These are phyloP conservation scores for Colletotrichum theobromicola DNA, from an alignment of 2,329 filamentous ascomycete species.

Conservation along the genomic window DNA sequence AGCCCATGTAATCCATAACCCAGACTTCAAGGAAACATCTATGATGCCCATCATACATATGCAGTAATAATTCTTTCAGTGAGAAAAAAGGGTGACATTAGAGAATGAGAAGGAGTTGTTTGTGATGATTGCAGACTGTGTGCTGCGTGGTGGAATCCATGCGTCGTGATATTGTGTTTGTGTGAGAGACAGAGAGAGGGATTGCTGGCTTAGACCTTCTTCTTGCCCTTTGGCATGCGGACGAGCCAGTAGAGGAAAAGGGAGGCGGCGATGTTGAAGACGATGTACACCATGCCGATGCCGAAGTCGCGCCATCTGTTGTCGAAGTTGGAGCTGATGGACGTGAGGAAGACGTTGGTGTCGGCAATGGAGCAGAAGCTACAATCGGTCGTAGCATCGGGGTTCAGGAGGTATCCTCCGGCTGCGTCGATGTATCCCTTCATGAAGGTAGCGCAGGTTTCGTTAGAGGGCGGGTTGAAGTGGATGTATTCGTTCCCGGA, in stretches of 20 bases:
- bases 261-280: slow-evolving; percentile 53
- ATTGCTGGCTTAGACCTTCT: neutral
- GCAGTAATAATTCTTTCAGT: neutral
- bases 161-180: neutral
- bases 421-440: slow-evolving; percentile 41
- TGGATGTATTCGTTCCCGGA: slow-evolving; percentile 50
- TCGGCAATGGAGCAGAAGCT: slow-evolving; percentile 43
- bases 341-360: slow-evolving; percentile 42
- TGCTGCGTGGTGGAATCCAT: neutral
- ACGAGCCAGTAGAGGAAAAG: slow-evolving; percentile 53
- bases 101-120: neutral
- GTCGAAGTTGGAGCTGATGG: slow-evolving; percentile 48
- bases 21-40: neutral
- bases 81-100: neutral
- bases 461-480: slow-evolving; percentile 54
- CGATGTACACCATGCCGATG: slow-evolving; percentile 56
- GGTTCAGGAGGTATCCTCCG: slow-evolving; percentile 54
- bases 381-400: slow-evolving; percentile 45
- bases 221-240: slow-evolving; percentile 34
- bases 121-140: neutral
- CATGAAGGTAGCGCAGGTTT: slow-evolving; percentile 56
- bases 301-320: slow-evolving; percentile 62
- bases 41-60: neutral
- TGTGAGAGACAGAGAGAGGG: neutral
- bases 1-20: neutral